phyloP scores from a whole-genome alignment of 345 rosid genomes.

The Eucalyptus tenuipes region DNA sequence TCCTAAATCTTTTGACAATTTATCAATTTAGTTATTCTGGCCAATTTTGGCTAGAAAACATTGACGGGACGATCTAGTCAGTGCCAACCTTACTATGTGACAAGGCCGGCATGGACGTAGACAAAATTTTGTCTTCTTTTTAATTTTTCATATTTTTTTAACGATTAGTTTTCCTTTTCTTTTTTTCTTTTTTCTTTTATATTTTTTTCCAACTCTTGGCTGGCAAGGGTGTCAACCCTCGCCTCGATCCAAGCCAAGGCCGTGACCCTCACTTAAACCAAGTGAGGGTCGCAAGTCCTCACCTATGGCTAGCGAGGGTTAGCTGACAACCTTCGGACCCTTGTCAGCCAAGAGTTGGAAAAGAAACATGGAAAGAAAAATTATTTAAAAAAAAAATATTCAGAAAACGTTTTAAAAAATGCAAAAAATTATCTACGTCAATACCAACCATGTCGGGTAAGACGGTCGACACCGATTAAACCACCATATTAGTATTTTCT shows the following conservation, averaged over 20 bases:
- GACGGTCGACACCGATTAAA: fast-evolving
- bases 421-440: no score
- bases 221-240: fast-evolving
- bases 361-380: not conserved
- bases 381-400: no score
- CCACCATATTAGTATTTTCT: no score
- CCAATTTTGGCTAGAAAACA: no score
- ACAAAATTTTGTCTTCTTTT: no score
- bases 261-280: no score
- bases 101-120: not conserved
- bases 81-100: not conserved
- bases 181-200: no score
- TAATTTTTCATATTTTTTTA: not conserved
- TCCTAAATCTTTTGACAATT: no score
- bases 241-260: no score
- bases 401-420: no score
- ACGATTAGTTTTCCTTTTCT: no score
- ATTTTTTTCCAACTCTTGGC: not conserved
- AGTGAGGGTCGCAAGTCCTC: not conserved
- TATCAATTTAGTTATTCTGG: fast-evolving
- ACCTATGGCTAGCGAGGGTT: not conserved
- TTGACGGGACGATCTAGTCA: fast-evolving
- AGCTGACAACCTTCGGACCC: not conserved
- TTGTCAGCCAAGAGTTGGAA: not conserved
- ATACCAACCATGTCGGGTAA: no score